phyloP scores from a whole-genome alignment of 2,329 filamentous ascomycete genomes.

The Cercospora sp. region DNA sequence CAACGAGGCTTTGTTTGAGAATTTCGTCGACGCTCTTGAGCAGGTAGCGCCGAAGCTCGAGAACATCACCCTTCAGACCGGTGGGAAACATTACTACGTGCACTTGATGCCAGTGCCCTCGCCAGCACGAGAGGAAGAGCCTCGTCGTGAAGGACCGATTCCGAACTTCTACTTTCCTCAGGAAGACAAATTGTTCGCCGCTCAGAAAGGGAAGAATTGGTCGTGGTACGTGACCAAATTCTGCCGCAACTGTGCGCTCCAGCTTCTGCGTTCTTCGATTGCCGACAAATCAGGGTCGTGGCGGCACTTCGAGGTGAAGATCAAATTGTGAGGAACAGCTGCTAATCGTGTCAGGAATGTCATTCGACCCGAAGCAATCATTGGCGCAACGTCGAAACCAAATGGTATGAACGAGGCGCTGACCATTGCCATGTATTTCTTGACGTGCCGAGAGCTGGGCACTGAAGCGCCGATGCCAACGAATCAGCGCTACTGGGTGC shows the following conservation, averaged over 20 bases:
- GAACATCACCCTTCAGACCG: constrained; percentile 29
- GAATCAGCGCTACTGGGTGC: constrained; percentile 19
- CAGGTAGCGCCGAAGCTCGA: constrained; percentile 30
- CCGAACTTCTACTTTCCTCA: constrained; percentile 24
- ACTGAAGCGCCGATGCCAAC: constrained; percentile 41
- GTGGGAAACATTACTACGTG: constrained; percentile 24
- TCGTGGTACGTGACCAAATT: constrained; percentile 30
- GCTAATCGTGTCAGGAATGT: not conserved
- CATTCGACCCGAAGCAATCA: constrained; percentile 35
- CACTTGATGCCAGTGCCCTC: constrained; percentile 13
- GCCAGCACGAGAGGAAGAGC: constrained; percentile 16
- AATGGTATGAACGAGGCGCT: constrained; percentile 46
- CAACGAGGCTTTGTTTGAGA: constrained; percentile 35
- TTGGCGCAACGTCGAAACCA: constrained; percentile 33
- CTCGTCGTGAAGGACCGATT: not conserved
- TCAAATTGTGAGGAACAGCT: not conserved
- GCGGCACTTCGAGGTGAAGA: not conserved
- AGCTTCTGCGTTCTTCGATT: too few species aligned
- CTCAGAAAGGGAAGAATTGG: constrained; percentile 33
- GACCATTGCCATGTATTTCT: constrained; percentile 45
- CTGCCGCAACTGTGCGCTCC: too few species aligned
- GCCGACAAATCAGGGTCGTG: not conserved
- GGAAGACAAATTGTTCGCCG: constrained; percentile 19
- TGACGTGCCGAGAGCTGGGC: constrained; percentile 41
- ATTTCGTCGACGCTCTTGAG: constrained; percentile 38